phyloP scores from a whole-genome alignment of 2,329 filamentous ascomycete species.

The Thielaviopsis musarum region DNA sequence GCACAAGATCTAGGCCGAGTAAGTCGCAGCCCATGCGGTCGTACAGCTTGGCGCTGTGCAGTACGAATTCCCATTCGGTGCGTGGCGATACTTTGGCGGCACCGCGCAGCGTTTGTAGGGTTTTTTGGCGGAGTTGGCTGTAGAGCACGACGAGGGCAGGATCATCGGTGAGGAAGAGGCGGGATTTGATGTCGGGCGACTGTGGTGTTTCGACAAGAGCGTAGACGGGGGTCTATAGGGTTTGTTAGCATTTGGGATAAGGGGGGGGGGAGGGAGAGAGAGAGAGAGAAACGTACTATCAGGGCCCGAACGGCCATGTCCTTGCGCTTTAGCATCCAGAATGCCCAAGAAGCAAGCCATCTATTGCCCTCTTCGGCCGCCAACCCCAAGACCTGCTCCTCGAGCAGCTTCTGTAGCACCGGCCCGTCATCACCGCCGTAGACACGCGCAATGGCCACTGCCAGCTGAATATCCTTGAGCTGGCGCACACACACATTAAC shows the following conservation, averaged over 20 bases:
- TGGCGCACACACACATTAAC: slow-evolving; percentile 76
- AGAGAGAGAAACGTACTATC: slow-evolving; percentile 38
- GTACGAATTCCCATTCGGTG: slow-evolving; percentile 75
- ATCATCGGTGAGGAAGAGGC: slow-evolving; percentile 76
- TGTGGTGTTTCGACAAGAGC: slow-evolving; percentile 52
- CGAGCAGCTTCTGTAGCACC: slow-evolving; percentile 54
- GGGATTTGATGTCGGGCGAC: slow-evolving; percentile 54
- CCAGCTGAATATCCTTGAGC: slow-evolving; percentile 75
- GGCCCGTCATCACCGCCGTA: slow-evolving; percentile 75
- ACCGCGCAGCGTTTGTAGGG: slow-evolving; percentile 68
- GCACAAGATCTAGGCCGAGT: slow-evolving; percentile 68
- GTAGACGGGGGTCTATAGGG: slow-evolving; percentile 53
- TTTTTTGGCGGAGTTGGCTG: slow-evolving; percentile 65
- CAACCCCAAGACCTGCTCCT: slow-evolving; percentile 60
- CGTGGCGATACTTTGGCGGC: slow-evolving; percentile 62
- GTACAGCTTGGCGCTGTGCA: slow-evolving; percentile 71
- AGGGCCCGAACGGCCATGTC: slow-evolving; percentile 74
- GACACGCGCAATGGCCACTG: slow-evolving; percentile 71
- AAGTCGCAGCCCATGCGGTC: slow-evolving; percentile 88
- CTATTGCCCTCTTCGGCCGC: slow-evolving; percentile 72
- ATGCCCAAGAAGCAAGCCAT: slow-evolving; percentile 91
- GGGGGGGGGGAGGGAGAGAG: background rate
- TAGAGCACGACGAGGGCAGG: slow-evolving; percentile 80
- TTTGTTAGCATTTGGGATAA: background rate
- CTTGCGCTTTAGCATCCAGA: slow-evolving; percentile 71